Base-by-base conservation (phyloP, 345 rosid species). In the Gossypium arboreum region DNA sequence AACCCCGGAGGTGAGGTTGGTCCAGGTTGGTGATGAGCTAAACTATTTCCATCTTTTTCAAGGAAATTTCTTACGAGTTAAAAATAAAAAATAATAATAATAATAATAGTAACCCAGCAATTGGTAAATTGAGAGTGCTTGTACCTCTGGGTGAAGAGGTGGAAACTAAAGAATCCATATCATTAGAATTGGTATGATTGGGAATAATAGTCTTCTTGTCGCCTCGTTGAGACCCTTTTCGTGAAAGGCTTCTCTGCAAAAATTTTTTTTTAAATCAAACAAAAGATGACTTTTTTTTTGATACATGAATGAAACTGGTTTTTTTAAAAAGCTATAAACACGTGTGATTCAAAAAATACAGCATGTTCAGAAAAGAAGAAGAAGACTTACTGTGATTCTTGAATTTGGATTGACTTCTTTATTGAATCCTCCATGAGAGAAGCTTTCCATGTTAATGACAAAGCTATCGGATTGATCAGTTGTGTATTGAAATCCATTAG, bases 241-340 rank as follows among this genome's bases (percentile, higher is more conserved):
- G 85, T 57, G 97, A 90, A 63, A 87, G 84, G 81, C 73, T 87
- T 84, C 87, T 90, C 91, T 92, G 97, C 88, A 57, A n/a, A n/a
- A 27, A 29, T 3, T 29, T 29, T 86, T 86, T 81, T 39, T 64
- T 39, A 48, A 39, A 45, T 18, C 16, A 9, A 57, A 59, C 34
- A 62, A 29, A 29, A 62, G 39, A 68, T 77, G 66, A 45, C 79
- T 73, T 75, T 69, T 51, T 3, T 7, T 24, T 45, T 22, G 15
- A 65, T 43, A 11, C n/a, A 5, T 44, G 70, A 12, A 65, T 65
- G 70, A 20, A 43, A 18, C 27, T 9, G 52, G 51, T 12, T 65
- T 18, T 4, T 65, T 43, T 34, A 34, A 34, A 34, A 16, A 43
- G 27, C 9, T 65, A 13, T 27, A 15, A 60, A 60, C 24, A 63